A percentile compares a stretch with the other conserved stretches of the same genome.
Evolutionary conservation across 768 basidiomycete genomes (phyloP).

Genomic region (Sporobolomyces phaffii): DNA sequence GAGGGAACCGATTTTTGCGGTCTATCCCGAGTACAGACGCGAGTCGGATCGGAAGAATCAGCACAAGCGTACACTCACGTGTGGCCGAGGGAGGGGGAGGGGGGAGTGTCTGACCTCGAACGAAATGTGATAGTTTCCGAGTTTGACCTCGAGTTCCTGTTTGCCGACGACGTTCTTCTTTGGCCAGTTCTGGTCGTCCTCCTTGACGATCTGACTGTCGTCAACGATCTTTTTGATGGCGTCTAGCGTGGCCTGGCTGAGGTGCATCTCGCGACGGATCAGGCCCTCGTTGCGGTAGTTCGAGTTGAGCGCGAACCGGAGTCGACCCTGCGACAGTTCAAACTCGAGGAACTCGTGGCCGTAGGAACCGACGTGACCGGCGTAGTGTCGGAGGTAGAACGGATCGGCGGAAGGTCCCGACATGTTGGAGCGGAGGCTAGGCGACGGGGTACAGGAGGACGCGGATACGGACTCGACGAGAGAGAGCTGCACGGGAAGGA

Average conservation of each 20-base stretch:
- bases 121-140: constrained; percentile 91
- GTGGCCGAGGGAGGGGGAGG: background rate
- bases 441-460: background rate
- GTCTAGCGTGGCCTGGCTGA: constrained; percentile 82
- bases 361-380: constrained; percentile 89
- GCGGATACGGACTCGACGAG: background rate
- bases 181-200: constrained; percentile 97
- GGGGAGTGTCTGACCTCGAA: constrained; percentile 66
- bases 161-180: constrained; percentile 98
- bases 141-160: constrained; percentile 90
- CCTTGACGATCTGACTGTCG: constrained; percentile 89
- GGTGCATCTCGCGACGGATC: constrained; percentile 99
- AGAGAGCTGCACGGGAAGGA: background rate
- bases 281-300: constrained; percentile 97
- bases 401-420: constrained; percentile 22
- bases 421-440: background rate
- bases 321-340: constrained; percentile 91
- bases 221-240: constrained; percentile 92
- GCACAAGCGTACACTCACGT: background rate
- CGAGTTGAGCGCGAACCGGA: constrained; percentile 97
- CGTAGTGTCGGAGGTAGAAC: constrained; percentile 48
- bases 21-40: constrained; percentile 61
- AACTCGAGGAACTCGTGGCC: constrained; percentile 61
- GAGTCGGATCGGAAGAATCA: too few species aligned
- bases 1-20: constrained; percentile 93